Evolutionary conservation across 441 rosid genomes (phyloP).

Genomic region (Corymbia calophylla): DNA sequence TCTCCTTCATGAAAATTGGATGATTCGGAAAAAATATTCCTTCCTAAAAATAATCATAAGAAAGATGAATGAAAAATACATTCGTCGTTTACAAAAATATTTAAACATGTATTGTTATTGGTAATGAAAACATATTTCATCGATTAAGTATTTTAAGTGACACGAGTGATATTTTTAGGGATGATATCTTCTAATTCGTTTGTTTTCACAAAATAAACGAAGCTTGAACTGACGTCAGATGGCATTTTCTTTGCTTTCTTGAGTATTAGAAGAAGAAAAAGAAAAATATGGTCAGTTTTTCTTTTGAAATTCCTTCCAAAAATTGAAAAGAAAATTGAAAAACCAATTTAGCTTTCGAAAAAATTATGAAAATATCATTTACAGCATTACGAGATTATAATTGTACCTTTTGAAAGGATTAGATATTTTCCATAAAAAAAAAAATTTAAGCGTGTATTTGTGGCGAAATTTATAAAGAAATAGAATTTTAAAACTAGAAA

Average conservation of each 20-base stretch:
- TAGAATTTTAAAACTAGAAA: neutral
- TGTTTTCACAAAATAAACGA: too few relatives aligned
- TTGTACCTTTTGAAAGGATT: neutral
- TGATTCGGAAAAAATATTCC: too few relatives aligned
- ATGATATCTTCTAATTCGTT: too few relatives aligned
- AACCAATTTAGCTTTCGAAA: neutral
- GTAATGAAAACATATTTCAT: too few relatives aligned
- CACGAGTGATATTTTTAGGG: too few relatives aligned
- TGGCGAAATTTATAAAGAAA: neutral
- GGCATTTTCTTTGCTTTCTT: accelerated
- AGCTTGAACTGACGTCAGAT: accelerated
- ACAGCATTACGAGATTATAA: neutral
- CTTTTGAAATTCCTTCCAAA: neutral
- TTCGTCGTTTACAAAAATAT: neutral
- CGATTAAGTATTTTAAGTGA: too few relatives aligned
- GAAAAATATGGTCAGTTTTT: neutral
- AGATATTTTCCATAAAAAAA: neutral
- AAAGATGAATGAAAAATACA: accelerated
- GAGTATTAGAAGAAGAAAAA: neutral
- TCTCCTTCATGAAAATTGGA: too few relatives aligned
- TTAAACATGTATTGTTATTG: accelerated
- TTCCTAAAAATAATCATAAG: too few relatives aligned
- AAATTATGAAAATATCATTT: neutral
- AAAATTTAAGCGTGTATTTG: neutral
- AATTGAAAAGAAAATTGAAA: neutral